These are phyloP conservation scores for Stentor roeselii DNA, from an alignment of 73 alveolate species.

Conservation along the genomic window DNA sequence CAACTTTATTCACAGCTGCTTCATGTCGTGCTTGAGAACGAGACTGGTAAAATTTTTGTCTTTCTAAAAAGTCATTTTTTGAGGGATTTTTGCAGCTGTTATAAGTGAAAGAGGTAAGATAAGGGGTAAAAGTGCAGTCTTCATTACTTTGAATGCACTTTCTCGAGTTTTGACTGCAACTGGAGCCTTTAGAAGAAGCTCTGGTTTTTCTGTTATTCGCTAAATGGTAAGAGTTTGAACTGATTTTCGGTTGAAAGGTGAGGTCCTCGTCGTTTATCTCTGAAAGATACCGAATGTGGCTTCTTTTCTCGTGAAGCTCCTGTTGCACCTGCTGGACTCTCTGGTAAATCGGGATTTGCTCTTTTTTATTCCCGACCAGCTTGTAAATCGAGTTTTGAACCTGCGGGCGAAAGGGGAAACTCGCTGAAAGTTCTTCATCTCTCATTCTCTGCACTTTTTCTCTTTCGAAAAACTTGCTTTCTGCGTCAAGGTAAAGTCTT, in stretches of 20 bases:
- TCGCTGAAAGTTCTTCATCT: background rate
- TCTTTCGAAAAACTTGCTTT: background rate
- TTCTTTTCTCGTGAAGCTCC: background rate
- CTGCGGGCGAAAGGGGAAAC: constrained; percentile 7
- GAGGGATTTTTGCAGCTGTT: no score
- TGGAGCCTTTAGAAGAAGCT: background rate
- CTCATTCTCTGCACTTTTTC: constrained; percentile 7
- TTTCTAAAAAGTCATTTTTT: constrained; percentile 2
- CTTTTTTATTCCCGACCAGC: background rate
- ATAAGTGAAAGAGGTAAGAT: background rate
- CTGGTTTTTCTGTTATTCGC: background rate
- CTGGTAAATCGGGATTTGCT: background rate
- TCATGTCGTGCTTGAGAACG: background rate
- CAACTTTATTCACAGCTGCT: background rate
- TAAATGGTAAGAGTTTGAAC: background rate
- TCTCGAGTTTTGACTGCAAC: background rate
- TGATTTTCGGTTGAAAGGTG: constrained; percentile 14
- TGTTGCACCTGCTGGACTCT: constrained; percentile 12
- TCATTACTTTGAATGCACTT: background rate
- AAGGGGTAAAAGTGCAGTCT: constrained; percentile 12
- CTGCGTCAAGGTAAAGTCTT: constrained; percentile 10
- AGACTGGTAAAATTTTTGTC: constrained; percentile 3
- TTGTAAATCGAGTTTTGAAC: background rate
- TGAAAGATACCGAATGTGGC: background rate
- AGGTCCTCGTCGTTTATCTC: constrained; percentile 17